phyloP scores from a whole-genome alignment of 164 flowering plant species.

The Sextonia rubra region DNA sequence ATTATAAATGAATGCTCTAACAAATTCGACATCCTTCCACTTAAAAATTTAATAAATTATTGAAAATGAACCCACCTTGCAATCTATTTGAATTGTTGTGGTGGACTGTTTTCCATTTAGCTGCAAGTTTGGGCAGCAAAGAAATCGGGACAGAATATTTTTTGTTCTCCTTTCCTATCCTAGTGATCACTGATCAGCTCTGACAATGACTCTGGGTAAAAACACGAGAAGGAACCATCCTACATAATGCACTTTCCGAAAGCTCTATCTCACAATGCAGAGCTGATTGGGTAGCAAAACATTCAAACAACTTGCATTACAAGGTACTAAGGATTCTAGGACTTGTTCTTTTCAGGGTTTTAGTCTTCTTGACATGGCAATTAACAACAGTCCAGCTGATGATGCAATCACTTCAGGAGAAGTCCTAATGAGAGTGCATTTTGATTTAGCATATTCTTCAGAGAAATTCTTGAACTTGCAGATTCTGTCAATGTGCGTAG shows the following conservation, averaged over 20 bases:
- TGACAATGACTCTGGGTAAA: neutral
- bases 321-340: neutral
- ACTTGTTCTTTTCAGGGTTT: neutral
- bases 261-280: neutral
- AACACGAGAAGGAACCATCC: neutral
- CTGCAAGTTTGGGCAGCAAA: too few relatives aligned
- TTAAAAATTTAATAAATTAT: neutral
- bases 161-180: neutral
- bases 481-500: conserved; percentile 66
- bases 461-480: conserved; percentile 76
- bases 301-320: too few relatives aligned
- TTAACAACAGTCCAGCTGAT: conserved; percentile 21
- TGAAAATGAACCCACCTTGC: too few relatives aligned
- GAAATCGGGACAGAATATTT: too few relatives aligned
- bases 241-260: neutral
- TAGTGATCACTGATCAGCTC: neutral
- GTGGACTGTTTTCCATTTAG: too few relatives aligned
- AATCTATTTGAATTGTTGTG: too few relatives aligned
- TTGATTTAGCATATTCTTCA: conserved; percentile 62
- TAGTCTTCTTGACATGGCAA: neutral
- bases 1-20: neutral
- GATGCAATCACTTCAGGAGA: conserved; percentile 35
- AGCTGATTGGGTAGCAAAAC: too few relatives aligned
- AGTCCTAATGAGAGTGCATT: conserved; percentile 52
- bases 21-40: neutral